Percentiles rank a stretch among this genome's conserved stretches.
Evolutionary conservation across 192 early-diverging fungal species (phyloP).

Genomic region (Coemansia sp.): DNA sequence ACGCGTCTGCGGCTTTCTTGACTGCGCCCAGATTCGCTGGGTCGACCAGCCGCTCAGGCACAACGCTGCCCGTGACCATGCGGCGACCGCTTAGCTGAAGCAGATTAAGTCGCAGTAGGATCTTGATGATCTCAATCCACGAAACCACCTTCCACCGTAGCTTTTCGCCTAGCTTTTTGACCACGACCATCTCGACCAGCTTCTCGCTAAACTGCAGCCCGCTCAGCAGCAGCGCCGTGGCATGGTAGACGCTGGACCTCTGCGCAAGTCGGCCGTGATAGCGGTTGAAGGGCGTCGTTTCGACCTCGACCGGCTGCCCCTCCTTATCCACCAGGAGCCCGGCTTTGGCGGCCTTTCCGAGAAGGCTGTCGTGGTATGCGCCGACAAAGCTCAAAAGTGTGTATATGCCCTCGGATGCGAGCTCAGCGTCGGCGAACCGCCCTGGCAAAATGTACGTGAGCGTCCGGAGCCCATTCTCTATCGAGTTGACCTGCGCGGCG

Average conservation of each 20-base stretch:
- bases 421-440: conserved; percentile 88
- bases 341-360: conserved; percentile 33
- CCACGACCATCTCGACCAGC: conserved; percentile 73
- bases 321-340: conserved; percentile 41
- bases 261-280: conserved; percentile 67
- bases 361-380: conserved; percentile 83
- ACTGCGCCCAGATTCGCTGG: conserved; percentile 34
- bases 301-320: conserved; percentile 19
- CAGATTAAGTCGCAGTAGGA: conserved; percentile 37
- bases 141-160: conserved; percentile 61
- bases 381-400: conserved; percentile 75
- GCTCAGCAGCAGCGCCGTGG: conserved; percentile 62
- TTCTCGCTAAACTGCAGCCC: conserved; percentile 71
- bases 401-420: conserved; percentile 86
- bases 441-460: conserved; percentile 91
- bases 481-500: conserved; percentile 80
- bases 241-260: conserved; percentile 51
- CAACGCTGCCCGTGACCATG: conserved; percentile 42
- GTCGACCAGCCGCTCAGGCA: conserved; percentile 50
- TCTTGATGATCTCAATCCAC: conserved; percentile 68
- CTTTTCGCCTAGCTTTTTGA: conserved; percentile 61
- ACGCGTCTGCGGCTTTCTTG: neutral
- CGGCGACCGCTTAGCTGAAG: conserved; percentile 35
- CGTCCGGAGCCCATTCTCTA: conserved; percentile 82
- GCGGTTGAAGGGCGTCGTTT: conserved; percentile 58